These are phyloP conservation scores for Fagus sylvatica DNA, from an alignment of 306 rosid genomes.

Conservation along the genomic window DNA sequence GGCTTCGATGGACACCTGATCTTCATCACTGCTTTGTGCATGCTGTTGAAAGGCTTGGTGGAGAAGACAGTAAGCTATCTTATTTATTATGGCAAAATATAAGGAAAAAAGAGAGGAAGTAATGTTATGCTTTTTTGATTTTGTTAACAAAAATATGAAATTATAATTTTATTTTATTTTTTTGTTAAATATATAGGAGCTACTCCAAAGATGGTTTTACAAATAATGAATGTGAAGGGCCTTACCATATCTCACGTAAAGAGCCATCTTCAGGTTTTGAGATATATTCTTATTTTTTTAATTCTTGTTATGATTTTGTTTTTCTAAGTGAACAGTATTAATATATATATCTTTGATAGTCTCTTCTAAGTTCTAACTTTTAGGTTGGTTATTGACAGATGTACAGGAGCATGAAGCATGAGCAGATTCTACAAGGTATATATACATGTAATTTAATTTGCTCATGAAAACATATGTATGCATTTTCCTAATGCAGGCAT, in stretches of 20 bases:
- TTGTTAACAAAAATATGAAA: neutral
- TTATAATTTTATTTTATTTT: neutral
- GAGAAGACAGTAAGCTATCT: conserved; percentile 64
- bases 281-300: neutral
- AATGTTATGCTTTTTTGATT: neutral
- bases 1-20: conserved; percentile 84
- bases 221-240: conserved; percentile 74
- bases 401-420: conserved; percentile 85
- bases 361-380: conserved; percentile 21
- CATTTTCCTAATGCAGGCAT: conserved; percentile 18
- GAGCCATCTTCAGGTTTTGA: conserved; percentile 91
- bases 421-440: conserved; percentile 64
- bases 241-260: conserved; percentile 84
- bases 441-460: conserved; percentile 4
- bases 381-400: conserved; percentile 55
- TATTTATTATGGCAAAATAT: neutral
- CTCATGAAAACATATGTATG: conserved; percentile 9
- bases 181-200: conserved; percentile 55
- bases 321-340: neutral
- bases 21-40: conserved; percentile 84
- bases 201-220: conserved; percentile 75
- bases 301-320: neutral
- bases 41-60: conserved; percentile 85
- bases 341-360: neutral
- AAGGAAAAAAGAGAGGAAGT: neutral